Percentiles rank a stretch among this genome's conserved stretches.
Evolutionary conservation across 768 basidiomycete species (phyloP).

Genomic region (Russula griseocarnosa): DNA sequence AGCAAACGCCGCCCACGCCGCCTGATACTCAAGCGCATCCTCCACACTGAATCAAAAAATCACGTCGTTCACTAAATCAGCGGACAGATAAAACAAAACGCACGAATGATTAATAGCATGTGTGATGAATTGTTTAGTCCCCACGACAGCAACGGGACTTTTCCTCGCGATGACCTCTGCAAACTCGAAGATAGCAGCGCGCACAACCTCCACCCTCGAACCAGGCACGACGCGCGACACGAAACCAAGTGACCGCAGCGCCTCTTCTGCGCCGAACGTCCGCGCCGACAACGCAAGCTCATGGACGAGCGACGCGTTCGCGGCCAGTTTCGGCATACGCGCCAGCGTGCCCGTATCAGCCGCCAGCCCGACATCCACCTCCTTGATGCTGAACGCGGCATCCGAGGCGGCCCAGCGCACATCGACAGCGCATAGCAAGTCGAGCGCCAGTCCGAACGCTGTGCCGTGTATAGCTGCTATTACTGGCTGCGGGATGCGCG

Average conservation of each 20-base stretch:
- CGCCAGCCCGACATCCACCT: slow-evolving; percentile 83
- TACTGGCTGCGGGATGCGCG: slow-evolving; percentile 70
- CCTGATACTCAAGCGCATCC: slow-evolving; percentile 55
- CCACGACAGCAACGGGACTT: slow-evolving; percentile 72
- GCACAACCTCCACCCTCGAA: slow-evolving; percentile 58
- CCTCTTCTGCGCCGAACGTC: slow-evolving; percentile 65
- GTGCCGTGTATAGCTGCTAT: slow-evolving; percentile 78
- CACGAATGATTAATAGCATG: slow-evolving; percentile 80
- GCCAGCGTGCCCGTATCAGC: slow-evolving; percentile 87
- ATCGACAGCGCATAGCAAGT: slow-evolving; percentile 73
- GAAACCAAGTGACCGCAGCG: slow-evolving; percentile 59
- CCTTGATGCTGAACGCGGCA: slow-evolving; percentile 68
- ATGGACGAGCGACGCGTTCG: slow-evolving; percentile 64
- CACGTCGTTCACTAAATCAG: not conserved
- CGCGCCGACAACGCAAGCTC: slow-evolving; percentile 78
- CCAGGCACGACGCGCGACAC: slow-evolving; percentile 64
- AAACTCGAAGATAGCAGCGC: slow-evolving; percentile 54
- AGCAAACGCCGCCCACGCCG: slow-evolving; percentile 47
- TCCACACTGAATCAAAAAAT: slow-evolving; percentile 31
- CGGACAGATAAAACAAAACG: slow-evolving; percentile 29
- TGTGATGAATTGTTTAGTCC: slow-evolving; percentile 72
- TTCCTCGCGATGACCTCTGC: slow-evolving; percentile 66
- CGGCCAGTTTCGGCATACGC: slow-evolving; percentile 70
- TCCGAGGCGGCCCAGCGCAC: slow-evolving; percentile 68
- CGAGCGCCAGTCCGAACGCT: slow-evolving; percentile 72